Evolutionary conservation across 306 rosid species (phyloP).

Genomic region (Delonix regia): DNA sequence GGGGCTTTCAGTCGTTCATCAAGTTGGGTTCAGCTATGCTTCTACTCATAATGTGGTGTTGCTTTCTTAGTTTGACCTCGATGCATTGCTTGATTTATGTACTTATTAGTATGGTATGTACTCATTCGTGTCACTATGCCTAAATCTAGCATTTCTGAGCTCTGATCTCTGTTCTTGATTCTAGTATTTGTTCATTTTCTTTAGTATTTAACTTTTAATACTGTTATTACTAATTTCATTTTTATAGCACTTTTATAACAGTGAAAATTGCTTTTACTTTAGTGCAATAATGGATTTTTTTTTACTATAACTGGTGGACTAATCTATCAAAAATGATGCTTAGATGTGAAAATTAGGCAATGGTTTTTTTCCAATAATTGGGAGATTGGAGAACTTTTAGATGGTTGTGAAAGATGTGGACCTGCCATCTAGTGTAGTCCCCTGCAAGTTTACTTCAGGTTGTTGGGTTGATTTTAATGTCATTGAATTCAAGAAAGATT

Average conservation of each 20-base stretch:
- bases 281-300: slow-evolving; percentile 4
- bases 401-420: slow-evolving; percentile 22
- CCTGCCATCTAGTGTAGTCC: slow-evolving; percentile 18
- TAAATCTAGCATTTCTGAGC: slow-evolving; percentile 8
- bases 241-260: slow-evolving; percentile 13
- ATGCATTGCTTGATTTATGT: slow-evolving; percentile 85
- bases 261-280: slow-evolving; percentile 19
- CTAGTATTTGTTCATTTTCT: slow-evolving; percentile 1
- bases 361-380: background rate
- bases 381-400: slow-evolving; percentile 17
- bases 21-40: slow-evolving; percentile 79
- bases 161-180: slow-evolving; percentile 30
- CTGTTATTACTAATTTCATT: background rate
- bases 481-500: slow-evolving; percentile 7
- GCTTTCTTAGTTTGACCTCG: slow-evolving; percentile 90
- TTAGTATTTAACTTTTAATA: background rate
- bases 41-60: slow-evolving; percentile 95
- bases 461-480: slow-evolving; percentile 26
- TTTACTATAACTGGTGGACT: slow-evolving; percentile 12
- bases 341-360: background rate
- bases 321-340: slow-evolving; percentile 11
- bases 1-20: slow-evolving; percentile 76
- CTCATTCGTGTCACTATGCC: slow-evolving; percentile 23
- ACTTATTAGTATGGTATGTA: slow-evolving; percentile 87
- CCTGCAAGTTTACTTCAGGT: slow-evolving; percentile 11